Evolutionary conservation across 805 yeast species (phyloP), one percentile per base, ranked within the genome.

Genomic region (Saccharomycopsis synnaedendra): DNA sequence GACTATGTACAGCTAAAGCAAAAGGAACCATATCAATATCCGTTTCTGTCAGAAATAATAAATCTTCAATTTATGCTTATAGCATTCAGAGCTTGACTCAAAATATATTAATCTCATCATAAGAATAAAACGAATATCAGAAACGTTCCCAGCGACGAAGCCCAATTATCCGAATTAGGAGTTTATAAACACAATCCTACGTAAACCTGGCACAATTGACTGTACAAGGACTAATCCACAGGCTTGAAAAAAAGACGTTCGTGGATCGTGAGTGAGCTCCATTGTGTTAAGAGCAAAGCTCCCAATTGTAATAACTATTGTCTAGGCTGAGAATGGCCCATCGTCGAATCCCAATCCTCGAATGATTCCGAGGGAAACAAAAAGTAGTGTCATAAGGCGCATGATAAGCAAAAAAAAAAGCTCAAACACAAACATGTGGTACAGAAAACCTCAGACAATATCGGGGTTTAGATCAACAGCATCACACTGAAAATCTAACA

Each of bases 31-130:
- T 27, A 34, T 34, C n/a, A 32, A 11, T 30, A 27, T 41, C 10
- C 10, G 19, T 28, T 28, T 11, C 8, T 5, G n/a, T 50, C 51
- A 47, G 51, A 50, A 50, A 38, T 47, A 44, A 41, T 39, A 42
- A 19, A 50, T 50, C 51, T 50, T 50, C 53, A 50, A 49, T 29
- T 31, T 32, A 11, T 42, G 37, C 39, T 36, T 33, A 43, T 31
- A 31, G 31, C 39, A 42, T 51, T 51, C 54, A 49, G 54, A 51
- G 54, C 54, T 51, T 51, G 54, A 51, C 54, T 51, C 54, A 46
- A 51, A 49, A 51, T 33, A 46, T 19, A 46, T 46, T 51, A 51
- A 9, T 51, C 44, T 51, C 54, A 51, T 51, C 54, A 51, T 31
- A 32, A 11, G 33, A 39, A 11, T 32, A 39, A 44, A 4, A 36